Percentiles rank a stretch among this genome's conserved stretches.
Conservation (phyloP, 2,329 filamentous ascomycete species). For the Talaromyces sp. region DNA sequence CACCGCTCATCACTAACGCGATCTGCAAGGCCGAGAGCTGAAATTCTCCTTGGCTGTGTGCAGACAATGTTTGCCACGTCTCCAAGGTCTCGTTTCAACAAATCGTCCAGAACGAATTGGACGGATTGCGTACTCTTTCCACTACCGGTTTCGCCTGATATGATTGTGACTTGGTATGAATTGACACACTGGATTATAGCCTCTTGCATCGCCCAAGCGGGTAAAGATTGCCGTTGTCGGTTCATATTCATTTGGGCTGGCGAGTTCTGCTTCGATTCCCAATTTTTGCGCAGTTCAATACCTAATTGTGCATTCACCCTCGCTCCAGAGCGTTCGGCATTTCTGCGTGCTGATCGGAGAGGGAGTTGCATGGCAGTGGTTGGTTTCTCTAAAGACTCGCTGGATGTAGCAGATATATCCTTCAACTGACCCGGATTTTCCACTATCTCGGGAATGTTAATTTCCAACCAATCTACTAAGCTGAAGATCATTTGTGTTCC, state of each 20-base stretch:
- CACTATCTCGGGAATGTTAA: constrained; percentile 77
- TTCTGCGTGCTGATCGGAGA: constrained; percentile 35
- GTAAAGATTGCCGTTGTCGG: constrained; percentile 67
- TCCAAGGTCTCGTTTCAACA: constrained; percentile 75
- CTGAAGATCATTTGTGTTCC: constrained; percentile 92
- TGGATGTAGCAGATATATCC: constrained; percentile 77
- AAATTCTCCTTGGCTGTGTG: constrained; percentile 92
- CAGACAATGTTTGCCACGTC: constrained; percentile 85
- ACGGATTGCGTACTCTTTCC: constrained; percentile 97
- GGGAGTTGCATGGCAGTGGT: constrained; percentile 26
- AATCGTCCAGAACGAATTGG: constrained; percentile 89
- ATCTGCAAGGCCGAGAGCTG: constrained; percentile 88
- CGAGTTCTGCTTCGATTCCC: constrained; percentile 66
- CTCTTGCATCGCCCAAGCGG: constrained; percentile 82
- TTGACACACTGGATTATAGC: constrained; percentile 73
- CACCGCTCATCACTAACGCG: constrained; percentile 92
- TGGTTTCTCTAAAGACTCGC: constrained; percentile 44
- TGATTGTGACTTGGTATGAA: constrained; percentile 84
- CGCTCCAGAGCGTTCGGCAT: constrained; percentile 64
- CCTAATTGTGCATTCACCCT: constrained; percentile 57
- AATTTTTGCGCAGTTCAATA: constrained; percentile 60
- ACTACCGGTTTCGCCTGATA: constrained; percentile 93
- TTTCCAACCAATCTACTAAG: constrained; percentile 86
- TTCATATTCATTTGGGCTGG: constrained; percentile 73
- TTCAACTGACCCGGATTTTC: constrained; percentile 78